Conservation (phyloP, 148 eudicot species). For the Bassia scoparia region DNA sequence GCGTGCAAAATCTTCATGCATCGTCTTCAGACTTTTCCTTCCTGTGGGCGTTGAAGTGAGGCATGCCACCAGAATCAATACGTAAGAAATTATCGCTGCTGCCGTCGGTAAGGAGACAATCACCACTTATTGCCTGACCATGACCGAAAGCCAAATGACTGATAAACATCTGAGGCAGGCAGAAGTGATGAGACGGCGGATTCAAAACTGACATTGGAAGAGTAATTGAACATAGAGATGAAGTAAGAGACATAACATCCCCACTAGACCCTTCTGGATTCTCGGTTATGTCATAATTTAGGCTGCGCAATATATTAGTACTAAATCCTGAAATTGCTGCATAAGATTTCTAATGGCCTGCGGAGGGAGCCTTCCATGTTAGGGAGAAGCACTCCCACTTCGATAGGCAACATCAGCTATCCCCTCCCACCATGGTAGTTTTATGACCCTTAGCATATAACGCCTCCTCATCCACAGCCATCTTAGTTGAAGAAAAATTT, state of each 20-base stretch:
- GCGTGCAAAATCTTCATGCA: too few relatives aligned
- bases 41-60: constrained; percentile 76
- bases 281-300: constrained; percentile 25
- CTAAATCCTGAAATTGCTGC: constrained; percentile 32
- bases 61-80: constrained; percentile 40
- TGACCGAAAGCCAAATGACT: constrained; percentile 22
- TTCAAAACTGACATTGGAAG: constrained; percentile 38
- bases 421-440: constrained; percentile 31
- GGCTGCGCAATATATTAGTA: constrained; percentile 34
- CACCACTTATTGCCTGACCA: constrained; percentile 38
- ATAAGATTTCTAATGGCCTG: constrained; percentile 60
- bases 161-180: constrained; percentile 36
- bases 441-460: constrained; percentile 52
- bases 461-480: constrained; percentile 51
- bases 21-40: constrained; percentile 91
- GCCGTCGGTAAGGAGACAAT: constrained; percentile 46
- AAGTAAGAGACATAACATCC: constrained; percentile 38
- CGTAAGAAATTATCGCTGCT: constrained; percentile 43
- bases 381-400: constrained; percentile 86
- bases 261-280: constrained; percentile 37
- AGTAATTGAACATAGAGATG: constrained; percentile 41
- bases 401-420: constrained; percentile 56
- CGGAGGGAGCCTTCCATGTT: constrained; percentile 80
- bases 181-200: constrained; percentile 50
- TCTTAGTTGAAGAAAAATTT: constrained; percentile 39